Base-by-base conservation (phyloP, 148 eudicot species). In the Amaranthus hypochondriacus region DNA sequence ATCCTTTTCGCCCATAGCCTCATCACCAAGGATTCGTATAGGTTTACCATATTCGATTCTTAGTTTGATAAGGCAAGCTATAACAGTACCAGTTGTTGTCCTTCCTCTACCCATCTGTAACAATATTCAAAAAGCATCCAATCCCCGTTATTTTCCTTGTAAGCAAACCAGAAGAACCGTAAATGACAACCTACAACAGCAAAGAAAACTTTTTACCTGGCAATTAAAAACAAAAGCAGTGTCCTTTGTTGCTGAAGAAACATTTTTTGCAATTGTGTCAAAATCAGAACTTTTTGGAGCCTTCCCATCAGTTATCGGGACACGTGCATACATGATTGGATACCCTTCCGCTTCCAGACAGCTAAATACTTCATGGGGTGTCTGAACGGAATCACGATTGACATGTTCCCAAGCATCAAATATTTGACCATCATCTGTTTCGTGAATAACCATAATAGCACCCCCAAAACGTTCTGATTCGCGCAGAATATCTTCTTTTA, bases 291-390 rank as follows among this genome's bases (percentile, higher is more conserved):
- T 88, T 82, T 91, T 93, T 71, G 98, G 97, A 81, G 98, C 97
- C 84, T 93, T 93, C 62, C 98, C 98, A 79, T 93, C 98, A 69
- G 98, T 93, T 73, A 93, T 93, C n/a, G 98, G 98, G 71, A 93
- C 97, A 79, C 98, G 96, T 50, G 97, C 98, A 87, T 93, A 93
- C 76, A 85, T 89, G 69, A 93, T 84, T 39, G 89, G 91, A 78
- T 86, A 89, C 72, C 97, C 97, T 74, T 89, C 89, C 13, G 82
- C 79, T 81, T 89, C 87, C 59, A 93, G 85, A 80, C 84, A 79
- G 74, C 81, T 86, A 78, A 89, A 91, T 78, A 93, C 98, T 81
- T 93, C 98, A 69, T 81, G 79, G 42, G 98, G 98, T 65, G 98
- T 93, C 83, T 89, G 96, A 84, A 93, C 80, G 72, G 86, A 80